phyloP scores from a whole-genome alignment of 441 rosid species.

The Gossypium schwendimanii region DNA sequence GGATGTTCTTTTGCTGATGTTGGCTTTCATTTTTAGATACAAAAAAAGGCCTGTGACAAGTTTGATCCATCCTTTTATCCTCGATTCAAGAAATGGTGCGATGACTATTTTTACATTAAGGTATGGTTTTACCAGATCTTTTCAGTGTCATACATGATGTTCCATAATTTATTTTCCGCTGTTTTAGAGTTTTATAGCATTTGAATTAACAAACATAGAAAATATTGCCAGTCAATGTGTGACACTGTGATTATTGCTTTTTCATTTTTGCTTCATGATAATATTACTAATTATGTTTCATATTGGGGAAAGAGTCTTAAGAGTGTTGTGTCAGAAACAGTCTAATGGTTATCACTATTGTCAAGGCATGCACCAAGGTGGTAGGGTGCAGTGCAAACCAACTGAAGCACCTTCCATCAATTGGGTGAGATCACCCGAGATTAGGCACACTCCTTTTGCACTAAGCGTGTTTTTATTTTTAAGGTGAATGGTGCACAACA shows the following conservation, averaged over 20 bases:
- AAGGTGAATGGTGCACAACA: background rate
- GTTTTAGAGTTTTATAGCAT: background rate
- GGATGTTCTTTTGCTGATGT: constrained; percentile 4
- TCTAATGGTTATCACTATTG: background rate
- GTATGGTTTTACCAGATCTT: constrained; percentile 25
- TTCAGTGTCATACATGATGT: background rate
- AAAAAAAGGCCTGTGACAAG: constrained; percentile 79
- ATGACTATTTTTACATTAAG: constrained; percentile 88
- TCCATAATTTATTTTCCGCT: background rate
- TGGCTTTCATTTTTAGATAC: constrained; percentile 40
- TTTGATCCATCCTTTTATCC: constrained; percentile 84
- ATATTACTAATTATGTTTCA: background rate
- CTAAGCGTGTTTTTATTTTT: background rate
- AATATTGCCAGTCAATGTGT: background rate
- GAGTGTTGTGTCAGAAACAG: background rate
- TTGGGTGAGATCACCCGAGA: background rate
- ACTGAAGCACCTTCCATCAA: background rate
- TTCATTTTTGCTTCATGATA: background rate
- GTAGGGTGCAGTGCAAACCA: background rate
- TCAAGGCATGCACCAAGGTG: background rate
- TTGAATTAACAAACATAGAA: background rate
- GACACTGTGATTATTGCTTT: background rate
- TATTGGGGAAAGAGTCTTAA: background rate
- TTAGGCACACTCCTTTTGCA: background rate
- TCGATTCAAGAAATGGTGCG: constrained; percentile 93